Evolutionary conservation across 768 basidiomycete species (phyloP).

Genomic region (Phaeolepiota aurea): DNA sequence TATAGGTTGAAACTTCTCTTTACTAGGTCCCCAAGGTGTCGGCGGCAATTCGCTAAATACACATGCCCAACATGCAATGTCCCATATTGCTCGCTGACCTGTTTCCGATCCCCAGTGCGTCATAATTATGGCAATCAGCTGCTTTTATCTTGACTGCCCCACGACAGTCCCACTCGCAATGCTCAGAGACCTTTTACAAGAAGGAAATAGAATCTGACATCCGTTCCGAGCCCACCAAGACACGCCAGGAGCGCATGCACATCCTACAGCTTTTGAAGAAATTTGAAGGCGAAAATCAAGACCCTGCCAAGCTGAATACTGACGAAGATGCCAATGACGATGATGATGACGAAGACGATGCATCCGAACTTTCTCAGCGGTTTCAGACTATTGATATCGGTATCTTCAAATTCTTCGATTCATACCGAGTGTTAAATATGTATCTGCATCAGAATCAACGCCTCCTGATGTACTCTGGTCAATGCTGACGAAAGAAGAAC

Average conservation of each 20-base stretch:
- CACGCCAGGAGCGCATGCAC: constrained; percentile 45
- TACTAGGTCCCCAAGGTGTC: too few species aligned
- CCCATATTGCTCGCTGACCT: constrained; percentile 70
- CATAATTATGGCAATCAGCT: background rate
- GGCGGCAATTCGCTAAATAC: constrained; percentile 69
- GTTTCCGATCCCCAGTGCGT: constrained; percentile 68
- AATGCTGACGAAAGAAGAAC: constrained; percentile 52
- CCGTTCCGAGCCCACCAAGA: constrained; percentile 42
- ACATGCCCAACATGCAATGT: constrained; percentile 78
- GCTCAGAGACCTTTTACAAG: constrained; percentile 79
- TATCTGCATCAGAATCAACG: constrained; percentile 33
- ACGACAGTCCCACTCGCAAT: constrained; percentile 52
- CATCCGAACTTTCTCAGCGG: constrained; percentile 36
- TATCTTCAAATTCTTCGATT: constrained; percentile 13
- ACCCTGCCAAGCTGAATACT: constrained; percentile 6
- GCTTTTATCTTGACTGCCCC: background rate
- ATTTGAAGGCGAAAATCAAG: constrained; percentile 55
- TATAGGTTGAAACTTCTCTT: too few species aligned
- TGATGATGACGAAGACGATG: constrained; percentile 29
- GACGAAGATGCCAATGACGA: constrained; percentile 23
- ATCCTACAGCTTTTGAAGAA: constrained; percentile 68
- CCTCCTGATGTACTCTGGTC: constrained; percentile 54
- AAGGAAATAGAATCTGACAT: constrained; percentile 65
- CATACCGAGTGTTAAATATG: background rate
- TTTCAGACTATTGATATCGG: constrained; percentile 57